phyloP scores from a whole-genome alignment of 768 basidiomycete genomes.

The Hypholoma fasciculare region DNA sequence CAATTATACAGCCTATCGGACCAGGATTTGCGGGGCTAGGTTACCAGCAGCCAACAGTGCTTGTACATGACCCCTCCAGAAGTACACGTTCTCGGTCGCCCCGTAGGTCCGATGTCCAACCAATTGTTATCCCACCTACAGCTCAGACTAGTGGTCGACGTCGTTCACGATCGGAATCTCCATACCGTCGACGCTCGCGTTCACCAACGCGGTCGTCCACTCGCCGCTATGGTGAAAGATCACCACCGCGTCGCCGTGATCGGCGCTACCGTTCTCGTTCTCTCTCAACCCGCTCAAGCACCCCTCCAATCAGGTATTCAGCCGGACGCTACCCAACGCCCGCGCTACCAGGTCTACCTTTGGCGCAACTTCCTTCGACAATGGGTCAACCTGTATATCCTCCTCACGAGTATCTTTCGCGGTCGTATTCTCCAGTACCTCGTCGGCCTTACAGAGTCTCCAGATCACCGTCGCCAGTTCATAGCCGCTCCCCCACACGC shows the following conservation, averaged over 20 bases:
- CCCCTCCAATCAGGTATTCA: slow-evolving; percentile 2
- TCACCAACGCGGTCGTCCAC: slow-evolving; percentile 7
- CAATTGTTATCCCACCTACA: slow-evolving; percentile 6
- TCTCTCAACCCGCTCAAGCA: slow-evolving; percentile 10
- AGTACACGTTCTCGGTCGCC: slow-evolving; percentile 16
- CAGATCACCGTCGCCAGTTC: background rate
- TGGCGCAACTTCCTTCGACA: background rate
- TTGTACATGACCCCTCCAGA: slow-evolving; percentile 5
- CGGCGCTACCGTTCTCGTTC: background rate
- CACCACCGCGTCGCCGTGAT: background rate
- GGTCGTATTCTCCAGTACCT: slow-evolving; percentile 18
- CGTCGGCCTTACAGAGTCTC: too few species aligned
- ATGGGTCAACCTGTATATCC: slow-evolving; percentile 2
- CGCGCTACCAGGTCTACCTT: slow-evolving; percentile 8
- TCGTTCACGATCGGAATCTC: slow-evolving; percentile 1
- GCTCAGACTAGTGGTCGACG: background rate
- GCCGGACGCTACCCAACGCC: background rate
- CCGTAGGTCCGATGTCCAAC: slow-evolving; percentile 2
- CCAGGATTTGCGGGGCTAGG: slow-evolving; percentile 1
- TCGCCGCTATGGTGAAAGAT: background rate
- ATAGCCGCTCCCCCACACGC: background rate
- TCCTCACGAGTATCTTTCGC: slow-evolving; percentile 10
- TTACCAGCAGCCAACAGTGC: background rate
- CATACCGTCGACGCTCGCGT: background rate
- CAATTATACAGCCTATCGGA: slow-evolving; percentile 6